Conservation (phyloP, 345 rosid species). For the Corchorus olitorius region DNA sequence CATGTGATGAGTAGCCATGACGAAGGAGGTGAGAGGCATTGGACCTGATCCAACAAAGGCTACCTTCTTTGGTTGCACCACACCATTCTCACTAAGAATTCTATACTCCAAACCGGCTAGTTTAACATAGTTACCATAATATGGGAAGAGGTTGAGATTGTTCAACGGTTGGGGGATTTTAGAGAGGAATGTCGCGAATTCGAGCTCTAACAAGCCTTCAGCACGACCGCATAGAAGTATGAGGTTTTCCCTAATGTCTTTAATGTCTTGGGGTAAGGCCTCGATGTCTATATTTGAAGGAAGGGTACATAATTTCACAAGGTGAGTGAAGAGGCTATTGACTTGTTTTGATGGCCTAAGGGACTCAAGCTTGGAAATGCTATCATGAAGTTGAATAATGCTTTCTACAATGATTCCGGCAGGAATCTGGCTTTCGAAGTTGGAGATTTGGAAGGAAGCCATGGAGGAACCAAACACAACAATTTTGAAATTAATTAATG, state of each 20-base stretch:
- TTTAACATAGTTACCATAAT: slow-evolving; percentile 41
- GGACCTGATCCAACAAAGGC: slow-evolving; percentile 51
- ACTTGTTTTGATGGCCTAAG: slow-evolving; percentile 8
- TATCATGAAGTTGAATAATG: not conserved
- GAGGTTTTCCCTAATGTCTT: slow-evolving; percentile 33
- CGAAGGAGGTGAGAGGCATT: slow-evolving; percentile 46
- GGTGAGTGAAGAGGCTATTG: slow-evolving; percentile 17
- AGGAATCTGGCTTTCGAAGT: not conserved
- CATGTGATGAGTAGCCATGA: slow-evolving; percentile 43
- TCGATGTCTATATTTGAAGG: slow-evolving; percentile 8
- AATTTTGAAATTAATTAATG: no score
- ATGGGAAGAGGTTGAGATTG: slow-evolving; percentile 39
- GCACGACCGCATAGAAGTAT: slow-evolving; percentile 35
- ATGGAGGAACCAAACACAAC: no score
- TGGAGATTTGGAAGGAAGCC: not conserved
- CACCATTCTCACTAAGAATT: slow-evolving; percentile 30
- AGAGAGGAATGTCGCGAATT: slow-evolving; percentile 34
- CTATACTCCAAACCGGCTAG: slow-evolving; percentile 32
- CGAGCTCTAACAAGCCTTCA: slow-evolving; percentile 44
- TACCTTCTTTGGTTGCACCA: slow-evolving; percentile 35
- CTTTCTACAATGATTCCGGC: not conserved
- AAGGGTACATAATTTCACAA: slow-evolving; percentile 9
- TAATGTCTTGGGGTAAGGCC: slow-evolving; percentile 14
- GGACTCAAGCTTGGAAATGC: slow-evolving; percentile 16
- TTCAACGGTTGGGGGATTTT: slow-evolving; percentile 31